Base-by-base conservation (phyloP, 768 basidiomycete species). In the Psilocybe tampanensis region DNA sequence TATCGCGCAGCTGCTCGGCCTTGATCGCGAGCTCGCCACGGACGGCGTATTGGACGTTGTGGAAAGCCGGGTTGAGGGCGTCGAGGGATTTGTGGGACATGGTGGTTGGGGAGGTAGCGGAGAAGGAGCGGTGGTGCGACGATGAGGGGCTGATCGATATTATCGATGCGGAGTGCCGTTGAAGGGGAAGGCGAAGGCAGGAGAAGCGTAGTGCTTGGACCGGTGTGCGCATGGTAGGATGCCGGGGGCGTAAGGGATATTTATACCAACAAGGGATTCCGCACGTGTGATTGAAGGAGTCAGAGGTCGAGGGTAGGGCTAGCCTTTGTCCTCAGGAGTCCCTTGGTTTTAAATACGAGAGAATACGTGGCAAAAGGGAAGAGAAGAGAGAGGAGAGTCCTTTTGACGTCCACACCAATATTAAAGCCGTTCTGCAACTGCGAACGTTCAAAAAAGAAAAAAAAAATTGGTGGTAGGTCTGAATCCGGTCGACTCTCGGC, bases 21-120 rank as follows among this genome's bases (percentile, higher is more conserved):
- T 90, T 92, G 77, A 98, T 92, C 3, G 96, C 94, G 61, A 98
- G 86, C 74, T 96, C 95, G 47, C 97, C 96, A 53, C 96, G 92
- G 24, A 99, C 96, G 54, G 96, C 96, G 70, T 99, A 99, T 72
- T 97, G 85, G 51, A 98, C 97, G 50, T 92, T 86, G 68, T 86
- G 82, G 45, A 97, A 80, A 56, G 86, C 79, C 2, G 90, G 92
- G 74, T 97, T 98, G 72, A 98, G 85, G 41, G 84, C 80, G 53
- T 87, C 80, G 57, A 82, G 60, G 32, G 89, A 85, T 63, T 96
- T 82, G 21, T 77, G 74, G 60, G 75, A 79, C 86, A 86, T 87
- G 39, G 65, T 62, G 39, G 69, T 34, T 24, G 61, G 43, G 42
- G 60, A 55, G 36, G 56, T 47, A 51, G 32, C 50, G 58, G 55